Conservation (phyloP, 2,329 filamentous ascomycete genomes). For the Colletotrichum chrysophilum region DNA sequence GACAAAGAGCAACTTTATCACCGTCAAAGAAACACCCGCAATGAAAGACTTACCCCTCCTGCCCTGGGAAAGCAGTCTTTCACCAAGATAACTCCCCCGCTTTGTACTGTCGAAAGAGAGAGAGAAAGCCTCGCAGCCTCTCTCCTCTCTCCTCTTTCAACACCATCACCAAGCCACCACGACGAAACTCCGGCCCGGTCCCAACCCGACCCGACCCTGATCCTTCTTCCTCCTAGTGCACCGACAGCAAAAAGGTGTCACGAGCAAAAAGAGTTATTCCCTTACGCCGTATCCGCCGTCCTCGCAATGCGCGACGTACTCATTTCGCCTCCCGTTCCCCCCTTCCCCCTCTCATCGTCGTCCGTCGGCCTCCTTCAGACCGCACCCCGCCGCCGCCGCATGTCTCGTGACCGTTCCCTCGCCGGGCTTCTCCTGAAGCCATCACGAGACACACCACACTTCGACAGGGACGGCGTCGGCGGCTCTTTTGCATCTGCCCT, state of each 20-base stretch:
- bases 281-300: background rate
- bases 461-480: background rate
- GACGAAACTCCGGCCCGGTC: background rate
- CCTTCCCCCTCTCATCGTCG: background rate
- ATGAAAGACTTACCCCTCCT: background rate
- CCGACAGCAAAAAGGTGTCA: background rate
- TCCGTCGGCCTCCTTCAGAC: background rate
- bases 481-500: background rate
- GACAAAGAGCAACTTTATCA: background rate
- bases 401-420: conserved; percentile 3
- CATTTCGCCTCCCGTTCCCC: background rate
- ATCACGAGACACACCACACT: conserved; percentile 9
- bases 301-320: background rate
- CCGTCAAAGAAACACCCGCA: background rate
- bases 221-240: background rate
- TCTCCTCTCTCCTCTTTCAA: background rate
- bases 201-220: background rate
- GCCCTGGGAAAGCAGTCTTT: background rate
- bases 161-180: background rate
- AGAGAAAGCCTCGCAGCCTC: background rate
- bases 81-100: background rate
- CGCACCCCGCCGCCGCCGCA: background rate
- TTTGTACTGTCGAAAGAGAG: background rate
- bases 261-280: background rate
- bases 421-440: background rate